Evolutionary conservation across 805 yeast genomes (phyloP).

Genomic region (Yueomyces sinensis): DNA sequence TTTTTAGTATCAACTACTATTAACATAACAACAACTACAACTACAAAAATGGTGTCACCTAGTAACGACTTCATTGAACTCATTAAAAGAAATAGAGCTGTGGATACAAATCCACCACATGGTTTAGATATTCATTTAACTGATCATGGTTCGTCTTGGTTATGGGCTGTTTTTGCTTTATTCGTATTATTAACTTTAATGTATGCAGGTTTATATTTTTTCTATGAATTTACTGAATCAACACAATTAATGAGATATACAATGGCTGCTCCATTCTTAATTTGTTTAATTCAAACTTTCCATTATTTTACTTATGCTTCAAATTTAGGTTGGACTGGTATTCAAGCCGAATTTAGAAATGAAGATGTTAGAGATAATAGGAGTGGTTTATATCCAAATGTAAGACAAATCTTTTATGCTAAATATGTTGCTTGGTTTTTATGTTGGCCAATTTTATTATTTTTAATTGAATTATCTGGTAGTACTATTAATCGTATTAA

Average conservation of each 20-base stretch:
- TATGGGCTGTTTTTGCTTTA: slow-evolving; percentile 47
- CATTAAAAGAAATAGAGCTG: slow-evolving; percentile 27
- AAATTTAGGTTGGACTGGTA: slow-evolving; percentile 41
- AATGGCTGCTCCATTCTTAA: slow-evolving; percentile 31
- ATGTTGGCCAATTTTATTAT: slow-evolving; percentile 18
- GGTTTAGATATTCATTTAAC: slow-evolving; percentile 42
- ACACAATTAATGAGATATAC: slow-evolving; percentile 14
- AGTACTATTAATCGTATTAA: slow-evolving; percentile 9
- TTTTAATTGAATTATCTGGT: neutral
- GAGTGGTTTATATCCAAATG: slow-evolving; percentile 18
- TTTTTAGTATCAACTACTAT: too few relatives aligned
- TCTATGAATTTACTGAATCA: slow-evolving; percentile 19
- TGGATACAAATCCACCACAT: slow-evolving; percentile 31
- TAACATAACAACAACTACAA: too few relatives aligned
- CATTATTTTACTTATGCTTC: slow-evolving; percentile 48
- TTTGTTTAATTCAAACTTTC: slow-evolving; percentile 18
- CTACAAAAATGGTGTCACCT: neutral
- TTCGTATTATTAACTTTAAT: slow-evolving; percentile 27
- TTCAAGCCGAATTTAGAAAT: slow-evolving; percentile 32
- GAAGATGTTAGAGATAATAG: slow-evolving; percentile 29
- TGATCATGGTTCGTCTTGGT: slow-evolving; percentile 53
- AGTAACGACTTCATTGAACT: neutral
- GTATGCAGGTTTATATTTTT: slow-evolving; percentile 16
- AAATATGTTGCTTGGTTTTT: slow-evolving; percentile 49
- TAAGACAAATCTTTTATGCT: slow-evolving; percentile 45